Conservation (phyloP, 2,329 filamentous ascomycete genomes). For the Lachnellula occidentalis region DNA sequence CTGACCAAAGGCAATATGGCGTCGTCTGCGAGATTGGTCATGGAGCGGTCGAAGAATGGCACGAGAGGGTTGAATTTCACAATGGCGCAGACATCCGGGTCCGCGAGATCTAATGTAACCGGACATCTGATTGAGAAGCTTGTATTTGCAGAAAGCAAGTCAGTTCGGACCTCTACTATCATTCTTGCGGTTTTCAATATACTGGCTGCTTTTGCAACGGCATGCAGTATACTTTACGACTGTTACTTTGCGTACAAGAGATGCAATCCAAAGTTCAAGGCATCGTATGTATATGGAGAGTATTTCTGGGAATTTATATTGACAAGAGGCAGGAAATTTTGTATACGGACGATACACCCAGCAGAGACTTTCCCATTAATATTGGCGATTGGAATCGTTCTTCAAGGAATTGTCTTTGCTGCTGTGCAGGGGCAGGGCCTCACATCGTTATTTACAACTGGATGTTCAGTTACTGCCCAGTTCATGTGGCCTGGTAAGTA, state of each 20-base stretch:
- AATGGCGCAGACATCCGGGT: background rate
- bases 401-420: slow-evolving; percentile 54
- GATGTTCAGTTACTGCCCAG: slow-evolving; percentile 50
- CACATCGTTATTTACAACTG: slow-evolving; percentile 42
- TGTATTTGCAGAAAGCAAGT: slow-evolving; percentile 39
- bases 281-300: slow-evolving; percentile 40
- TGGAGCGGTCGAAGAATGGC: slow-evolving; percentile 17
- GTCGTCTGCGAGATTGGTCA: slow-evolving; percentile 21
- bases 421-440: slow-evolving; percentile 52
- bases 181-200: slow-evolving; percentile 58
- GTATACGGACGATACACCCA: slow-evolving; percentile 30
- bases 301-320: slow-evolving; percentile 26
- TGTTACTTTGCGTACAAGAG: slow-evolving; percentile 33
- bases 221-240: slow-evolving; percentile 51
- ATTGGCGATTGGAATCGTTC: slow-evolving; percentile 50
- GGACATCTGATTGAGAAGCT: slow-evolving; percentile 25
- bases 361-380: slow-evolving; percentile 46
- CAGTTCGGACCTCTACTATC: slow-evolving; percentile 55
- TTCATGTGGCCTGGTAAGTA: slow-evolving; percentile 54
- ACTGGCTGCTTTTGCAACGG: slow-evolving; percentile 50
- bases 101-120: slow-evolving; percentile 10
- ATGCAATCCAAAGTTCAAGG: slow-evolving; percentile 29
- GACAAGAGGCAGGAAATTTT: slow-evolving; percentile 28
- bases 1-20: slow-evolving; percentile 15
- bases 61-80: slow-evolving; percentile 11